Base-by-base conservation (phyloP, 306 rosid genomes). In the Calophaca sinica region DNA sequence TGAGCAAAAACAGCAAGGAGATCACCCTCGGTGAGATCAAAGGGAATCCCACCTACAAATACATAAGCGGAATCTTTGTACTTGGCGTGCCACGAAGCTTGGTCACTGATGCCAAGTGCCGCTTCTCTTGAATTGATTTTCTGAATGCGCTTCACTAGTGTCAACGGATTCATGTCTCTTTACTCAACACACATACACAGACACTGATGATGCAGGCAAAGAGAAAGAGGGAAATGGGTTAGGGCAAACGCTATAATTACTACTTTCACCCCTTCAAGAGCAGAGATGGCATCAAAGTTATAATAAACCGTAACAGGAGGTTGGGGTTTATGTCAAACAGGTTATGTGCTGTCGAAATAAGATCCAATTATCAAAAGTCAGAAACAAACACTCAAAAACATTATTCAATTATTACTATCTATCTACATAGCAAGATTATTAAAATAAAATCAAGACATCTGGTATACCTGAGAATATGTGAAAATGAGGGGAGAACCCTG, bases 11-110 rank as follows among this genome's bases (percentile, higher is more conserved):
- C 90, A 0, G 97, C 96, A 10, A 94, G 88, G 10, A 94, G 96
- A 78, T 94, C 99, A 45, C 99, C 99, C 84, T 94, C 97, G 0
- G 96, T 94, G 57, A 94, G 96, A 64, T 88, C 97, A 35, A 88
- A 94, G 77, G 99, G 96, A 68, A 94, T 79, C 70, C 99, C 96
- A 3, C 97, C 96, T 45, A 85, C 86, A 62, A 79, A 94, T 5
- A 94, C 89, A 73, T 94, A 92, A 41, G 97, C 97, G 2, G 97
- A 94, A 38, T 85, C 96, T 75, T 81, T 88, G 93, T 91, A 94
- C 62, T 88, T 90, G 53, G 93, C 83, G 58, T 94, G 97, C 97
- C 97, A 92, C 0, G 99, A 94, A 61, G 96, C 97, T 9, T 82
- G 66, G 13, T 92, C 97, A 1, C 96, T 79, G 46, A 94, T 90